Base-by-base conservation (phyloP, 805 yeast genomes). In the Teunomyces funiuensis region DNA sequence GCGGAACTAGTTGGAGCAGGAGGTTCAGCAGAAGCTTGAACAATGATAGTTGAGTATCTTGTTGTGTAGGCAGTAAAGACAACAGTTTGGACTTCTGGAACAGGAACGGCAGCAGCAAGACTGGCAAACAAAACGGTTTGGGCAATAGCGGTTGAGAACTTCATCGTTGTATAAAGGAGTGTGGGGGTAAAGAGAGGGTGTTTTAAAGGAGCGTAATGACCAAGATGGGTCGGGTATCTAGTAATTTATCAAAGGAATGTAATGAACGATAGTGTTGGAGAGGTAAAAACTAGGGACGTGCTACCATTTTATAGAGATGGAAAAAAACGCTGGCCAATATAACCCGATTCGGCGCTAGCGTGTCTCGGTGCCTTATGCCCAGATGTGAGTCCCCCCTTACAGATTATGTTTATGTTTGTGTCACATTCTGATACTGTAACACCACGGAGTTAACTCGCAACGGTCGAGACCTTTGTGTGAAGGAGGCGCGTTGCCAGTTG, bases 31-130 rank as follows among this genome's bases (percentile, higher is more conserved):
- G 46, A 19, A 8, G 39, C 39, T 15, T 42, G 49, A 5, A 44
- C 50, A 18, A 50, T 16, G 10, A 58, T 61, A 25, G 46, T 38
- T 25, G 43, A 28, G 16, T 23, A 36, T 29, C 47, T 45, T 17
- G 61, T 54, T 36, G 58, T 54, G 34, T 45, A 52, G 20, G 51
- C 38, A 27, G 66, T 63, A 6, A 58, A 55, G 19, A 40, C 47
- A 18, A 58, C 61, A 15, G 56, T 49, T 8, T 55, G 50, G 26
- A 58, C 36, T 25, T 47, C 63, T 14, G 69, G 68, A 33, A 53
- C 64, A 11, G 66, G 62, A 23, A 49, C 49, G 31, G 59, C 58
- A 29, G 40, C 31, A 17, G 46, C 55, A 22, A 45, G 16, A 23
- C 26, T 33, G 26, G 46, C 39, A 23, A 40, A 37, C 20, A 54